phyloP scores from a whole-genome alignment of 768 basidiomycete genomes.

The Multifurca ochricompacta region DNA sequence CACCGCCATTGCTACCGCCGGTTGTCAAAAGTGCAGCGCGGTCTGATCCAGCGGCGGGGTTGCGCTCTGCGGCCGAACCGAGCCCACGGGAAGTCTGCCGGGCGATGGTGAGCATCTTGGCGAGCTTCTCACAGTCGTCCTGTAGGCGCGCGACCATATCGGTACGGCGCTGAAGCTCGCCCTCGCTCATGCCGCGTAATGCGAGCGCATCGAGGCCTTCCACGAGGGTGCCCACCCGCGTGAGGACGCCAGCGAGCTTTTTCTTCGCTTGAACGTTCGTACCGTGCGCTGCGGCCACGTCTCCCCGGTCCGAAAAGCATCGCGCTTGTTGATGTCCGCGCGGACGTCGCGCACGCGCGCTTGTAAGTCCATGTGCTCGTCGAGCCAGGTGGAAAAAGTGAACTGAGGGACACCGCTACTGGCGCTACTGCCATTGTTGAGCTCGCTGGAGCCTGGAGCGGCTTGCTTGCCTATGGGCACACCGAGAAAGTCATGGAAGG shows the following conservation, averaged over 20 bases:
- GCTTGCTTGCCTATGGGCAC: constrained; percentile 54
- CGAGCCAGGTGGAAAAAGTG: constrained; percentile 78
- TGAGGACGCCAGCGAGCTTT: constrained; percentile 68
- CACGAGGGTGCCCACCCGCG: constrained; percentile 64
- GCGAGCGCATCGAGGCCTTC: constrained; percentile 59
- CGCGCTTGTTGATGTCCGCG: constrained; percentile 80
- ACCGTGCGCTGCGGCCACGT: constrained; percentile 65
- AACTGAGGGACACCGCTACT: constrained; percentile 39
- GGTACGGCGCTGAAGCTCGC: constrained; percentile 83
- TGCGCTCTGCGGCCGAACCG: constrained; percentile 31
- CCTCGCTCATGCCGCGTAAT: constrained; percentile 71
- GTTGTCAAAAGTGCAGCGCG: constrained; percentile 50
- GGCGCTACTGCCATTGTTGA: constrained; percentile 18
- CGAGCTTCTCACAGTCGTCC: constrained; percentile 86
- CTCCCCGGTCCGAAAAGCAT: constrained; percentile 74
- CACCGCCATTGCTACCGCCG: neutral
- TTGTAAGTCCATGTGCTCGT: constrained; percentile 79
- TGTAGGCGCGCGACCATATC: constrained; percentile 85
- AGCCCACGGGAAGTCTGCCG: constrained; percentile 41
- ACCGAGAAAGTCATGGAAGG: constrained; percentile 83
- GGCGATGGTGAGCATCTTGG: constrained; percentile 75
- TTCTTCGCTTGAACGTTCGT: constrained; percentile 82
- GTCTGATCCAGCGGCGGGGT: constrained; percentile 46
- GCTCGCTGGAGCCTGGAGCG: neutral
- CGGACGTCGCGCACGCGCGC: constrained; percentile 71